Base-by-base conservation (phyloP, 768 basidiomycete genomes). In the Trametes gibbosa region DNA sequence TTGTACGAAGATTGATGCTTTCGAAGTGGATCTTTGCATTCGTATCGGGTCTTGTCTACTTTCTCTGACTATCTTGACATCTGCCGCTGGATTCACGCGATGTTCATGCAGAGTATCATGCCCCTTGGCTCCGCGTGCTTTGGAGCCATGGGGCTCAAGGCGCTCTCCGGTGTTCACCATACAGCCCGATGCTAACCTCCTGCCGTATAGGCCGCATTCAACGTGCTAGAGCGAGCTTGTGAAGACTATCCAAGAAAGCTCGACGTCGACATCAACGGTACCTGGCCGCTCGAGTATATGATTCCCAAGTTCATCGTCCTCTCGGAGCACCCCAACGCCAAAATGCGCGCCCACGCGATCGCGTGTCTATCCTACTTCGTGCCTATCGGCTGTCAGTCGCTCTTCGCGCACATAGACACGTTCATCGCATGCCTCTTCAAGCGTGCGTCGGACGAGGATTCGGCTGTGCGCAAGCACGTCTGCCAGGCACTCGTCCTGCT, bases 211-310 rank as follows among this genome's bases (percentile, higher is more conserved):
- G 91, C 92, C 47, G 92, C 94, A 13, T 98, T 98, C 76, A 90
- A 92, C 70, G 88, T 94, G 2, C 81, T 98, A 35, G 90, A 92
- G 74, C 97, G 97, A 72, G 90, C 96, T 52, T 96, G 94, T 73
- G 94, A 98, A 73, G 97, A 99, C 71, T 95, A 92, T 63, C 95
- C 97, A 17, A 84, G 91, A 63, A 95, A 96, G 77, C 83, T 98
- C 76, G 93, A 97, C 73, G 83, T 98, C 62, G 90, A 95, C 62
- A 91, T 98, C 69, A 87, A 87, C 66, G 96, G 96, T 52, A 85
- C 87, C n/a, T 83, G 93, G 50, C 93, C 95, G 0, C 84, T 99
- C 65, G 93, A 98, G 74, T 93, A 85, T 72, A 94, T 99, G 87
- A 89, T 98, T 66, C 95, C 95, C 56, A 94, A 95, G 73, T 96